Percentiles rank a stretch among this genome's conserved stretches.
phyloP scores from a whole-genome alignment of 495 filamentous ascomycete species.

The Hypoxylon crocopeplum region DNA sequence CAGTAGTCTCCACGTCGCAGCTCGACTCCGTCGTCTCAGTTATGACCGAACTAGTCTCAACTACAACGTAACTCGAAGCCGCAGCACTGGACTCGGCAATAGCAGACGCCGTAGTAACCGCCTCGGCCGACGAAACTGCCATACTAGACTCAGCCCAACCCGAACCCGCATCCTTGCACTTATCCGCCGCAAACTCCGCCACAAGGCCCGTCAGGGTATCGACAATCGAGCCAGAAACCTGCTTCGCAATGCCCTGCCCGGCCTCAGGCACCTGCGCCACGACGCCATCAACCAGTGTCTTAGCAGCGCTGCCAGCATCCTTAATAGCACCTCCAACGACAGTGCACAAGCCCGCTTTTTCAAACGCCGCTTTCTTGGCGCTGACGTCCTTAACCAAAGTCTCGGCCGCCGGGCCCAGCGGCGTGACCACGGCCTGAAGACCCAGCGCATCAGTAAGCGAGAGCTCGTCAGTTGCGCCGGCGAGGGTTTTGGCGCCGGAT shows the following conservation, averaged over 20 bases:
- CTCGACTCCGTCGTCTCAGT: not conserved
- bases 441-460: too few species aligned
- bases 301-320: slow-evolving; percentile 43
- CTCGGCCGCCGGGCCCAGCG: too few species aligned
- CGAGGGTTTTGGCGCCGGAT: too few species aligned
- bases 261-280: slow-evolving; percentile 45
- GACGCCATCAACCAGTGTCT: slow-evolving; percentile 42
- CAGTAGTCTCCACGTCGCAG: not conserved
- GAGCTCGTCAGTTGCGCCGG: too few species aligned
- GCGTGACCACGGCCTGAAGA: too few species aligned
- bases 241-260: slow-evolving; percentile 34
- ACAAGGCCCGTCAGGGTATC: slow-evolving; percentile 39
- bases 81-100: too few species aligned
- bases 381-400: slow-evolving; percentile 41
- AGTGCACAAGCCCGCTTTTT: slow-evolving; percentile 41
- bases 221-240: slow-evolving; percentile 44
- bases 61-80: slow-evolving; percentile 17
- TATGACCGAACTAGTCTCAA: slow-evolving; percentile 10
- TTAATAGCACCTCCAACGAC: slow-evolving; percentile 37
- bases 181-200: slow-evolving; percentile 13
- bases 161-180: slow-evolving; percentile 35
- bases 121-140: not conserved
- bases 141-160: slow-evolving; percentile 9
- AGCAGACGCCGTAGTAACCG: too few species aligned
- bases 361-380: slow-evolving; percentile 46